phyloP scores from a whole-genome alignment of 371 early-diverging fungal species.

The Mucor indicus region DNA sequence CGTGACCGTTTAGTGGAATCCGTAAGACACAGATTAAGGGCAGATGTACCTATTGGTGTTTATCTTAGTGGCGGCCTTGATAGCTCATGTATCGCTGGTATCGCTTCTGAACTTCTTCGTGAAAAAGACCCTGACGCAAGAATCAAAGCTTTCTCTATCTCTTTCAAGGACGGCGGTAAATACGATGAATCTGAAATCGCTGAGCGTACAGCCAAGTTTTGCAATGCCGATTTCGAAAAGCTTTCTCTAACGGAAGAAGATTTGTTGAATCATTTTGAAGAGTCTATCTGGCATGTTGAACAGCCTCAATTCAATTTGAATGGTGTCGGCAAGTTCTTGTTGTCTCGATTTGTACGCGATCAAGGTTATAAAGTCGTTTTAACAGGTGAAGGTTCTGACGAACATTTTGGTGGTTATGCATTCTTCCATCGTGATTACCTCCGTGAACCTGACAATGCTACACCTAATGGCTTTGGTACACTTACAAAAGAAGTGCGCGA shows the following conservation, averaged over 20 bases:
- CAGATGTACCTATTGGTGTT: conserved; percentile 22
- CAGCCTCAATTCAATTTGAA: conserved; percentile 11
- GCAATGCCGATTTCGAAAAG: conserved; percentile 15
- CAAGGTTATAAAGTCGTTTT: conserved; percentile 49
- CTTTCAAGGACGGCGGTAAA: conserved; percentile 11
- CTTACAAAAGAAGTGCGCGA: conserved; percentile 4
- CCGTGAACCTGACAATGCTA: conserved; percentile 15
- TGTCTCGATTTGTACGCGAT: conserved; percentile 18
- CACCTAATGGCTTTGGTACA: conserved; percentile 17
- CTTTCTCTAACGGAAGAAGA: conserved; percentile 8
- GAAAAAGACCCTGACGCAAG: conserved; percentile 18
- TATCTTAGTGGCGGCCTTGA: conserved; percentile 26
- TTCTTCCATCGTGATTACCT: conserved; percentile 44
- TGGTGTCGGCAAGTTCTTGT: conserved; percentile 3
- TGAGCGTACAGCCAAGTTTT: conserved; percentile 17
- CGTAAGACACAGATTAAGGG: conserved; percentile 16
- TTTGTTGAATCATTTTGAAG: conserved; percentile 10
- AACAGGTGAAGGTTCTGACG: conserved; percentile 67
- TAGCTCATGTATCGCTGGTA: conserved; percentile 17
- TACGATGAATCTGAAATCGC: conserved; percentile 21
- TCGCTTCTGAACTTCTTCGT: conserved; percentile 14
- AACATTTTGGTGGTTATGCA: conserved; percentile 61
- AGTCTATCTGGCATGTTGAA: conserved; percentile 22
- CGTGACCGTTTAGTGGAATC: conserved; percentile 20
- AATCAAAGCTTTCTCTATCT: conserved; percentile 16